Conservation (phyloP, 345 rosid genomes). For the Syzygium oleosum region DNA sequence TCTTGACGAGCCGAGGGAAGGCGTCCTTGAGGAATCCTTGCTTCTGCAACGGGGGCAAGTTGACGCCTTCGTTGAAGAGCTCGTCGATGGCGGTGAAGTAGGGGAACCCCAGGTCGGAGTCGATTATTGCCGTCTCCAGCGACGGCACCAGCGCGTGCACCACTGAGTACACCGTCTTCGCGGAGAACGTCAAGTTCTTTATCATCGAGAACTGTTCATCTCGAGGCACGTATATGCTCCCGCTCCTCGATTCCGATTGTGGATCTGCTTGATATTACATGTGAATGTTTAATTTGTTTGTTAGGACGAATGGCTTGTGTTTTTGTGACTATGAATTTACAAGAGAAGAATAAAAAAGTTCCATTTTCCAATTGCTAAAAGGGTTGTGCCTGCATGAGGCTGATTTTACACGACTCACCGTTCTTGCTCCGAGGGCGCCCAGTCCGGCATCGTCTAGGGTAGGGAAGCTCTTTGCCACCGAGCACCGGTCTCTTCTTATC, state of each 20-base stretch:
- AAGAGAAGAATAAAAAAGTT: too few species aligned
- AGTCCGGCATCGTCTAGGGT: slow-evolving; percentile 27
- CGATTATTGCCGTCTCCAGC: slow-evolving; percentile 28
- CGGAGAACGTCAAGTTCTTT: slow-evolving; percentile 8
- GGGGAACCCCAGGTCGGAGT: slow-evolving; percentile 40
- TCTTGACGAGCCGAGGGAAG: slow-evolving; percentile 50
- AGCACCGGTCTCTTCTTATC: slow-evolving; percentile 18
- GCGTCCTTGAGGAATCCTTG: slow-evolving; percentile 17
- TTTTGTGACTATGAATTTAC: too few species aligned
- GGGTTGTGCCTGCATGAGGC: too few species aligned
- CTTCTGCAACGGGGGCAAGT: slow-evolving; percentile 15
- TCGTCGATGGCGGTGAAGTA: slow-evolving; percentile 53
- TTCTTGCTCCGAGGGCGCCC: slow-evolving; percentile 12
- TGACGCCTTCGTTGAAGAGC: slow-evolving; percentile 50
- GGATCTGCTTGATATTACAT: slow-evolving; percentile 10
- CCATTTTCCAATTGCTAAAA: too few species aligned
- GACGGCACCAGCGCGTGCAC: slow-evolving; percentile 45
- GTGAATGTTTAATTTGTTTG: not conserved
- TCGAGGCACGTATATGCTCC: slow-evolving; percentile 16
- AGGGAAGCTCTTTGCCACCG: slow-evolving; percentile 16
- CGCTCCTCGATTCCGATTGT: slow-evolving; percentile 11
- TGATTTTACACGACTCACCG: slow-evolving; percentile 1
- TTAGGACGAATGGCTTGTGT: not conserved
- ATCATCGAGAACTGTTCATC: slow-evolving; percentile 17
- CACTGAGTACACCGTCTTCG: slow-evolving; percentile 45